A percentile compares a stretch with the other conserved stretches of the same genome.
These are phyloP conservation scores for Isabelozyma heimii DNA, from an alignment of 805 yeast genomes.

Conservation along the genomic window DNA sequence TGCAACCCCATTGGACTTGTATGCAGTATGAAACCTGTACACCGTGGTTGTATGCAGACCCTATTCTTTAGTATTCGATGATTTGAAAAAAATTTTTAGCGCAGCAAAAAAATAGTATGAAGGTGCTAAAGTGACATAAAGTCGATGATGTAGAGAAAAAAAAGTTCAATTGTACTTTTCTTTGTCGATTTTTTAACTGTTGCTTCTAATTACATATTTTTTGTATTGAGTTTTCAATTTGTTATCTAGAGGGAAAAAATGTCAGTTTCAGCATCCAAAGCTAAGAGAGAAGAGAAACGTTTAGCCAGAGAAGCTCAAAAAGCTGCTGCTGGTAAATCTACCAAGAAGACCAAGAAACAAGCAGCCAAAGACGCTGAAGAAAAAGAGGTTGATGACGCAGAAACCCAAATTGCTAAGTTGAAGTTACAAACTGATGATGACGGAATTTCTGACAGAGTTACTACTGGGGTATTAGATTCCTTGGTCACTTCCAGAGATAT, in stretches of 20 bases:
- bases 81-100: neutral
- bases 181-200: neutral
- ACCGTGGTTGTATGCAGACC: neutral
- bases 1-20: neutral
- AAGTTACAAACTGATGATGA: slow-evolving; percentile 91
- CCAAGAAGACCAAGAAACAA: slow-evolving; percentile 63
- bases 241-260: slow-evolving; percentile 10
- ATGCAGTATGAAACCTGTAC: neutral
- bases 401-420: slow-evolving; percentile 76
- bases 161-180: neutral
- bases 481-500: slow-evolving; percentile 90
- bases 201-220: neutral
- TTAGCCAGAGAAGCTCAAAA: slow-evolving; percentile 53
- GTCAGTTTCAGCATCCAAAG: slow-evolving; percentile 87
- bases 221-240: neutral
- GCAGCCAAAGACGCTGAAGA: slow-evolving; percentile 50
- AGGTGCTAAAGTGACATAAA: neutral
- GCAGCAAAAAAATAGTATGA: neutral
- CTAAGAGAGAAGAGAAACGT: slow-evolving; percentile 97
- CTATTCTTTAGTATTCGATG: neutral
- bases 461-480: slow-evolving; percentile 94
- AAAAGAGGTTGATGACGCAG: slow-evolving; percentile 57
- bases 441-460: slow-evolving; percentile 95
- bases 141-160: slow-evolving; percentile 1
- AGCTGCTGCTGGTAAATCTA: slow-evolving; percentile 64